These are phyloP conservation scores for Tolypocladium guangdongense DNA, from an alignment of 2,329 filamentous ascomycete species.

Conservation along the genomic window DNA sequence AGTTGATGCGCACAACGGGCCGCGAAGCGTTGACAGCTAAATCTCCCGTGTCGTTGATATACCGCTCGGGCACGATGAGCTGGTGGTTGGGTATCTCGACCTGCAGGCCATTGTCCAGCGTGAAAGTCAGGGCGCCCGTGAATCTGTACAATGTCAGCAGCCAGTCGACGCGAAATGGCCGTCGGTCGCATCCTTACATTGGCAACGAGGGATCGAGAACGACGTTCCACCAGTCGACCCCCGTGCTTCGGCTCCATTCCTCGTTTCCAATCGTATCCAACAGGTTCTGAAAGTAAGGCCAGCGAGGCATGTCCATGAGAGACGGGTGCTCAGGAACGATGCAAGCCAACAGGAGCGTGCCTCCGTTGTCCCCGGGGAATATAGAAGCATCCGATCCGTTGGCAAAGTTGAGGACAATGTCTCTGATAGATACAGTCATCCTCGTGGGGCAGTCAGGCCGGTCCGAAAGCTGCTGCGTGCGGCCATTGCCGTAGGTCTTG, in stretches of 20 bases:
- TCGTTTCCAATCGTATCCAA: background rate
- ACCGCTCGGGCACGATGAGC: slow-evolving; percentile 4
- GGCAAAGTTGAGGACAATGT: slow-evolving; percentile 5
- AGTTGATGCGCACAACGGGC: slow-evolving; percentile 1
- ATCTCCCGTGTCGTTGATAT: background rate
- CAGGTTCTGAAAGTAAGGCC: slow-evolving; percentile 3
- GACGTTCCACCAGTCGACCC: slow-evolving; percentile 1
- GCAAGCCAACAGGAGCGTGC: slow-evolving; percentile 1
- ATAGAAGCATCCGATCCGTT: slow-evolving; percentile 6
- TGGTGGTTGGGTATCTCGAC: slow-evolving; percentile 6
- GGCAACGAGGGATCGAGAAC: background rate
- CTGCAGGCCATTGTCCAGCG: background rate
- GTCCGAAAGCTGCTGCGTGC: background rate
- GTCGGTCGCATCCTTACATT: slow-evolving; percentile 7
- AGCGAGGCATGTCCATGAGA: slow-evolving; percentile 3
- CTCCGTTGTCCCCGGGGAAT: slow-evolving; percentile 1
- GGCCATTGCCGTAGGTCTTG: slow-evolving; percentile 5
- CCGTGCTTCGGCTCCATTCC: background rate
- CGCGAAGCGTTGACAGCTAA: background rate
- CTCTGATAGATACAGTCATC: slow-evolving; percentile 3
- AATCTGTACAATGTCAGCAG: background rate
- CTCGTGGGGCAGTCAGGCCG: background rate
- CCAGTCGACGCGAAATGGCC: slow-evolving; percentile 6
- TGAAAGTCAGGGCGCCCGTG: slow-evolving; percentile 3
- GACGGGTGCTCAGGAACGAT: slow-evolving; percentile 4